Evolutionary conservation across 2,329 filamentous ascomycete genomes (phyloP).

Genomic region (Hymenoscyphus linearis): DNA sequence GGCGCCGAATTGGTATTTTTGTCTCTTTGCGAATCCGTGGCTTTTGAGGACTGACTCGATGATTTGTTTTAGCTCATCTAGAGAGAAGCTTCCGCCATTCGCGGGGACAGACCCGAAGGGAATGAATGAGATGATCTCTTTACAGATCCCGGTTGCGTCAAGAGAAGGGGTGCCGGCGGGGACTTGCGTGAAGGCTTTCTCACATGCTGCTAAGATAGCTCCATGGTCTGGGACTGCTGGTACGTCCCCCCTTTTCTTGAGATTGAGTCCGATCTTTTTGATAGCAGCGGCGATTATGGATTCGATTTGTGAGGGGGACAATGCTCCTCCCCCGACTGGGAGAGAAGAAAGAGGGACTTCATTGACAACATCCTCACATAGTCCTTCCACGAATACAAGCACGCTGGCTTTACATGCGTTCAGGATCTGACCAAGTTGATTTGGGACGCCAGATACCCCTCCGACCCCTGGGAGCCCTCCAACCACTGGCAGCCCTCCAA

Average conservation of each 20-base stretch:
- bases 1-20: neutral
- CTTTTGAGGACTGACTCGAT: neutral
- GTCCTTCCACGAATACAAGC: neutral
- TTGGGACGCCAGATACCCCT: too few species aligned
- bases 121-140: neutral
- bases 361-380: neutral
- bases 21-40: neutral
- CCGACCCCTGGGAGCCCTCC: too few species aligned
- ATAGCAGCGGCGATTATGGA: neutral
- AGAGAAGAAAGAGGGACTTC: neutral
- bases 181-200: neutral
- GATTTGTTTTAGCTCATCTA: neutral
- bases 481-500: too few species aligned
- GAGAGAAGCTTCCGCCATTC: neutral
- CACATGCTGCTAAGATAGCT: neutral
- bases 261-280: neutral
- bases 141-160: neutral
- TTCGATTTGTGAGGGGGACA: neutral
- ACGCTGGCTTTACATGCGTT: neutral
- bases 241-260: too few species aligned
- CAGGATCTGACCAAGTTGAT: neutral
- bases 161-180: neutral
- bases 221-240: neutral
- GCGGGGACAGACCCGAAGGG: neutral
- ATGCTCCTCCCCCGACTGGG: neutral